Base-by-base conservation (phyloP, 2,329 filamentous ascomycete species). In the Sporothrix phasma region DNA sequence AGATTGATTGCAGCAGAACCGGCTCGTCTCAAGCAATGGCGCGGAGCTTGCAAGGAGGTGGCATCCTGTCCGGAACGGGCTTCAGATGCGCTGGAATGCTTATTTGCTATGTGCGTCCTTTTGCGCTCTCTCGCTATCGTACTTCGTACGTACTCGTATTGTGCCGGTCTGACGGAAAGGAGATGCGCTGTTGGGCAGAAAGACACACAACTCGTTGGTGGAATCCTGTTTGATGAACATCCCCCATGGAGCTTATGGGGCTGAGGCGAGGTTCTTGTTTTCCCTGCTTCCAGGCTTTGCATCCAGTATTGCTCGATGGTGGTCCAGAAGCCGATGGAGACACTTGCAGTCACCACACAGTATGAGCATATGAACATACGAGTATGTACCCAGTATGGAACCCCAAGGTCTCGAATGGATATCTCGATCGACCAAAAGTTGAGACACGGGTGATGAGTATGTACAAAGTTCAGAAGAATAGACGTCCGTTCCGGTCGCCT, bases 191-290 rank as follows among this genome's bases (percentile, higher is more conserved):
- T 13, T 24, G 31, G 19, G 19, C 31, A n/a, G n/a, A n/a, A n/a
- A n/a, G n/a, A n/a, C n/a, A n/a, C n/a, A n/a, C n/a, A n/a, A n/a
- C n/a, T n/a, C n/a, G n/a, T n/a, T n/a, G n/a, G n/a, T n/a, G n/a
- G n/a, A n/a, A n/a, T n/a, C n/a, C n/a, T n/a, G n/a, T 56, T 56
- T 56, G 51, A 39, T 56, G 51, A 56, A 17, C 51, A 37, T 24
- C 19, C 15, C n/a, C 51, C 31, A 54, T n/a, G 31, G 31, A 39
- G 19, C 31, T 54, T 8, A 22, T 22, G 29, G 7, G 13, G 24
- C 49, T 5, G 24, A n/a, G 13, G 47, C 34, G 47, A 51, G 47
- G 49, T 56, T 56, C 31, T 56, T 56, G 51, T 24, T 24, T 51
- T 51, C 46, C 46, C 24, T 51, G 46, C 45, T n/a, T n/a, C n/a